A percentile compares a stretch with the other conserved stretches of the same genome.
Evolutionary conservation across 2,329 filamentous ascomycete genomes (phyloP).

Genomic region (Myriosclerotinia duriaeana): DNA sequence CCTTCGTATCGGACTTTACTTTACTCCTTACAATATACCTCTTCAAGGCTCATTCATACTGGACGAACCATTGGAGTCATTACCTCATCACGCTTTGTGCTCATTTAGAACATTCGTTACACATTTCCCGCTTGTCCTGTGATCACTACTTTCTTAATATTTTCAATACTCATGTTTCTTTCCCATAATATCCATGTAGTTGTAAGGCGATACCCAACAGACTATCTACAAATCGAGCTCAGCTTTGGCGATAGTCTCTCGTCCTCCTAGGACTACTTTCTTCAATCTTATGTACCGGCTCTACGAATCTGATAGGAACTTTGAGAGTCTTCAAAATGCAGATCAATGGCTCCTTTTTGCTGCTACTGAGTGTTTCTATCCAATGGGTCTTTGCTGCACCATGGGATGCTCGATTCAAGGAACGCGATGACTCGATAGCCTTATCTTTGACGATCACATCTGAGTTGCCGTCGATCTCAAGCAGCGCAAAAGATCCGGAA

Average conservation of each 20-base stretch:
- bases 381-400: constrained; percentile 30
- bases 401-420: constrained; percentile 29
- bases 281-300: background rate
- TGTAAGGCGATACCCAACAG: background rate
- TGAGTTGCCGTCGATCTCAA: constrained; percentile 22
- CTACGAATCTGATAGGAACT: background rate
- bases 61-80: constrained; percentile 7
- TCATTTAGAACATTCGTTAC: background rate
- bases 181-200: constrained; percentile 1
- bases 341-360: constrained; percentile 29
- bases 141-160: background rate
- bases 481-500: background rate
- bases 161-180: background rate
- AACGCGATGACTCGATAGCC: constrained; percentile 35
- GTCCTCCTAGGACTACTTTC: background rate
- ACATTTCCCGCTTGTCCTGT: background rate
- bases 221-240: background rate
- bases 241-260: constrained; percentile 4
- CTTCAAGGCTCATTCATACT: background rate
- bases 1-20: background rate
- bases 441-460: constrained; percentile 29
- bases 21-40: constrained; percentile 15
- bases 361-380: constrained; percentile 35
- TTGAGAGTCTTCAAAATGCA: constrained; percentile 31
- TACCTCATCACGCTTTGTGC: background rate